phyloP scores from a whole-genome alignment of 2,329 filamentous ascomycete species.

The Penicillium olsonii region DNA sequence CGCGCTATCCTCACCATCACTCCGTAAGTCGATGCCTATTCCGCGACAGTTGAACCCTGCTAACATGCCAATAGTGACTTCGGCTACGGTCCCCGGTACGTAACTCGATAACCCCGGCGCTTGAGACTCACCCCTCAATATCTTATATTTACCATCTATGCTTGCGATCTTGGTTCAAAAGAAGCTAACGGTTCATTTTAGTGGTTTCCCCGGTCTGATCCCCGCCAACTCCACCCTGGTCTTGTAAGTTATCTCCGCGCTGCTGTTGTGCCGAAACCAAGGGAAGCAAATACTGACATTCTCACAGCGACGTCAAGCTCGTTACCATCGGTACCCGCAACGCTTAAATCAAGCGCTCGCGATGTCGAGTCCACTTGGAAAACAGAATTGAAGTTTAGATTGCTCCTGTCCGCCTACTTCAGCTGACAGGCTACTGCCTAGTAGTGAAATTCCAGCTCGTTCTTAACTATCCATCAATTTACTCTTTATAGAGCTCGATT shows the following conservation, averaged over 20 bases:
- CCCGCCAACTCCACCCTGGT: constrained; percentile 73
- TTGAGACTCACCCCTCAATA: background rate
- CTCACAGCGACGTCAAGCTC: constrained; percentile 66
- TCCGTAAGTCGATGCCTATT: constrained; percentile 54
- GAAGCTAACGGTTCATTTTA: constrained; percentile 34
- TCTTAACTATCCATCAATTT: constrained; percentile 1
- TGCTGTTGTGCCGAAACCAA: background rate
- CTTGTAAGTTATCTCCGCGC: constrained; percentile 68
- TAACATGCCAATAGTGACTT: constrained; percentile 33
- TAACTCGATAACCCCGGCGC: constrained; percentile 6
- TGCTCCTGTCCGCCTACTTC: background rate
- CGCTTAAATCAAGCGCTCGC: constrained; percentile 17
- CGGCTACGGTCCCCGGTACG: constrained; percentile 45
- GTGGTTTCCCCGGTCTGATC: constrained; percentile 77
- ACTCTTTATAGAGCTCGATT: background rate
- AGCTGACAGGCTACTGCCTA: background rate
- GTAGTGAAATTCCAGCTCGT: constrained; percentile 1
- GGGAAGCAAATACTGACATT: constrained; percentile 12
- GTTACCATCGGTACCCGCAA: constrained; percentile 61
- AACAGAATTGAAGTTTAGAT: background rate
- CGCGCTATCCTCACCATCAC: constrained; percentile 82
- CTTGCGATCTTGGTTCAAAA: background rate
- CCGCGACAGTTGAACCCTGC: background rate
- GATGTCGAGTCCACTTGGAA: background rate
- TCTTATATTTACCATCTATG: background rate